A percentile compares a stretch with the other conserved stretches of the same genome.
Evolutionary conservation across 352 stramenopile genomes (phyloP).

Genomic region (Phytopythium aichiense): DNA sequence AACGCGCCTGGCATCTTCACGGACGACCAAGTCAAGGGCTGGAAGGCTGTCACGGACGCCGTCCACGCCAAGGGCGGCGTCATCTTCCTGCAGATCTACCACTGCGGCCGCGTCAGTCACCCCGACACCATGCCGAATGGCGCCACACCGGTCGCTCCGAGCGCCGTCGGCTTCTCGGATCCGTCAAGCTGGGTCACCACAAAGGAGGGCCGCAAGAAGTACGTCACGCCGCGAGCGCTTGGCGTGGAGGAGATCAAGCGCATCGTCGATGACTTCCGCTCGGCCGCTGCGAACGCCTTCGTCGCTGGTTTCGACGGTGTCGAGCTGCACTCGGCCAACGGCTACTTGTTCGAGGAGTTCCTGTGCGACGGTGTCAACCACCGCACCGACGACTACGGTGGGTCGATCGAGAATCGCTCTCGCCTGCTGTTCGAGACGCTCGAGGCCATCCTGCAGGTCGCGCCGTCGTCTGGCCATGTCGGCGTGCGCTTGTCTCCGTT

Average conservation of each 20-base stretch:
- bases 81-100: constrained; percentile 28
- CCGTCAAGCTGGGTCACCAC: constrained; percentile 8
- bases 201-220: constrained; percentile 11
- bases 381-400: constrained; percentile 57
- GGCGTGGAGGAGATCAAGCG: constrained; percentile 51
- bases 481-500: constrained; percentile 17
- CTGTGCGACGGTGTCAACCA: constrained; percentile 64
- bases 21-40: constrained; percentile 18
- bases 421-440: constrained; percentile 33
- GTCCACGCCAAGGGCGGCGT: constrained; percentile 55
- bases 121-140: constrained; percentile 17
- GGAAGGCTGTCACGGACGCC: constrained; percentile 28
- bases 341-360: constrained; percentile 88
- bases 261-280: constrained; percentile 51
- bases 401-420: constrained; percentile 22
- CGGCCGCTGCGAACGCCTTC: constrained; percentile 26
- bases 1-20: constrained; percentile 23
- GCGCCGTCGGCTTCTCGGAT: constrained; percentile 22
- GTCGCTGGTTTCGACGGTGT: constrained; percentile 76
- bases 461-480: constrained; percentile 11
- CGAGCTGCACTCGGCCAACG: constrained; percentile 86
- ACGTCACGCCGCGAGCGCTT: constrained; percentile 36
- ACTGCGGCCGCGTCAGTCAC: constrained; percentile 36
- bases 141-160: constrained; percentile 16
- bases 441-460: constrained; percentile 21